Percentiles rank a stretch among this genome's conserved stretches.
These are phyloP conservation scores for Smallanthus sonchifolius DNA, from an alignment of 129 eudicot species.

Conservation along the genomic window DNA sequence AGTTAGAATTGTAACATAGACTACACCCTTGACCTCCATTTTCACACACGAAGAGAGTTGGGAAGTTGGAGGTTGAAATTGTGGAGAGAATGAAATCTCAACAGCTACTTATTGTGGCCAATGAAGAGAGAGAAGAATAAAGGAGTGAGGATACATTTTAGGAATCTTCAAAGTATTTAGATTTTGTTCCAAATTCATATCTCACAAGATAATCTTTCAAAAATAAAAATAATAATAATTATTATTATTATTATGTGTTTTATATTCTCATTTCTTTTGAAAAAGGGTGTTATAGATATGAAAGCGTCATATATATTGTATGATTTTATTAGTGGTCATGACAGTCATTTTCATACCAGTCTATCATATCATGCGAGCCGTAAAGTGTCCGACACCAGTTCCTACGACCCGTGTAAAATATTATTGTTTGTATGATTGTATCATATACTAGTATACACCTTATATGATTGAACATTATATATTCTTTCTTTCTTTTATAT, in stretches of 20 bases:
- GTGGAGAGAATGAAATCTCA: conserved; percentile 33
- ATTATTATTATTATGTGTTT: no score
- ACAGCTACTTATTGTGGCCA: conserved; percentile 41
- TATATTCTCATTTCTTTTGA: no score
- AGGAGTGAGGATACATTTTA: background rate
- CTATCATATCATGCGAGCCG: no score
- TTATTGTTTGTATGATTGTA: no score
- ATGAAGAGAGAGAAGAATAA: conserved; percentile 23
- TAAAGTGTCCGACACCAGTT: no score
- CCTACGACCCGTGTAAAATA: no score
- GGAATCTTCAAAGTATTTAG: conserved; percentile 2
- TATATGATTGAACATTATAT: no score
- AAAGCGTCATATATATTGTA: no score
- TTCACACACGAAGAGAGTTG: conserved; percentile 9
- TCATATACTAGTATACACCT: no score
- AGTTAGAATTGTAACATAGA: conserved; percentile 7
- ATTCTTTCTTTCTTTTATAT: background rate
- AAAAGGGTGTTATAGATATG: no score
- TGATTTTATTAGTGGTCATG: no score
- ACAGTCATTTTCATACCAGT: no score
- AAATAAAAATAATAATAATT: background rate
- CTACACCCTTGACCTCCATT: conserved; percentile 28
- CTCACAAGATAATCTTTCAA: background rate
- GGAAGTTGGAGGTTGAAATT: conserved; percentile 17
- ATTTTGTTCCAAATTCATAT: background rate